Base-by-base conservation (phyloP, 768 basidiomycete species). In the Termitomyces sp. region DNA sequence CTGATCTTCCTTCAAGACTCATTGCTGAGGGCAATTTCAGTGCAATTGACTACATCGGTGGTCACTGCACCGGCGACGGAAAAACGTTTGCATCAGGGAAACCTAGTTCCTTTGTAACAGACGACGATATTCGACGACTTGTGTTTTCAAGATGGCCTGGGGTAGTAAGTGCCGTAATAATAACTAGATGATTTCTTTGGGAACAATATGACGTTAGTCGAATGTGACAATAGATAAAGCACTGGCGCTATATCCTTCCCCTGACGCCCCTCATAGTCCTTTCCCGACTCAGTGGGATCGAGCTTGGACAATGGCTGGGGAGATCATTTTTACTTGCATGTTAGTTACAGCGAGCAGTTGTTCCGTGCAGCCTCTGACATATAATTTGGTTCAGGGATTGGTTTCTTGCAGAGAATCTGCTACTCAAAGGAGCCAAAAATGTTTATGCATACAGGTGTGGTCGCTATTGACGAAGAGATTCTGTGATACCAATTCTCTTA, bases 251-350 rank as follows among this genome's bases (percentile, higher is more conserved):
- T 78, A 78, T 61, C 75, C 75, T 8, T 57, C 66, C 21, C 73
- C 76, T 5, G 66, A 62, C 17, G 56, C 65, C 0, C 50, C 50
- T 19, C 40, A 66, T 10, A 73, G 73, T 59, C 69, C 71, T 4
- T 77, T 75, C 54, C 59, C 66, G 10, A 73, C 73, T 3, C 65
- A 77, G 46, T 78, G 68, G 55, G 76, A 78, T 28, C 69, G 74
- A 19, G 73, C 74, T 5, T 68, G 64, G 47, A 68, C 72, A 2
- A 76, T 78, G 61, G 74, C 72, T 28, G 74, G 74, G 12, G 74
- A 78, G 8, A 70, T 72, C 0, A 64, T 75, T 8, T 77, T 77
- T 57, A 72, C 72, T 10, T 78, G 76, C 73, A 74, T 78, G 76
- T 76, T 40, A 2, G 75, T 46, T 12, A 34, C 14, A 40, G 23